These are phyloP conservation scores for Aspergillus glaucus DNA, from an alignment of 2,329 filamentous ascomycete genomes.

Conservation along the genomic window DNA sequence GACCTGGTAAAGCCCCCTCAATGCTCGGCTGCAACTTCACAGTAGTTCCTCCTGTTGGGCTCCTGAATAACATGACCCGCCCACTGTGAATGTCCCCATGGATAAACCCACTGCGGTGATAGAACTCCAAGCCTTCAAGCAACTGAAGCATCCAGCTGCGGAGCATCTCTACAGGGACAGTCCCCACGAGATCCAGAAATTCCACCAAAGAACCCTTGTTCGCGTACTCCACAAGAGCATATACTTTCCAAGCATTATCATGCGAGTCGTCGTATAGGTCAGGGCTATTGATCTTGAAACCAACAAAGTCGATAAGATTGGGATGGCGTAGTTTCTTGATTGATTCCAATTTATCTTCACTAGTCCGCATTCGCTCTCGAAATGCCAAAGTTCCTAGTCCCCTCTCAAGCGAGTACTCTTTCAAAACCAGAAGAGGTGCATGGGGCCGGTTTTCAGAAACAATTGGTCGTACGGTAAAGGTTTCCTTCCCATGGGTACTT, in stretches of 20 bases:
- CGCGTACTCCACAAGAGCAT: constrained; percentile 67
- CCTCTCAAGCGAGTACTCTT: constrained; percentile 57
- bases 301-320: constrained; percentile 71
- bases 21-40: constrained; percentile 51
- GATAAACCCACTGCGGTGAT: constrained; percentile 76
- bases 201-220: constrained; percentile 79
- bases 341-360: constrained; percentile 70
- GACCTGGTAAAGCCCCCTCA: constrained; percentile 44
- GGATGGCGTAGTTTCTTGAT: constrained; percentile 69
- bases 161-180: constrained; percentile 66
- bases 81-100: constrained; percentile 76
- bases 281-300: constrained; percentile 67
- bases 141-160: constrained; percentile 89
- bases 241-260: constrained; percentile 60
- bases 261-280: constrained; percentile 32
- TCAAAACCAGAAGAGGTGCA: constrained; percentile 63
- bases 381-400: constrained; percentile 57
- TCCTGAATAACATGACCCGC: constrained; percentile 72
- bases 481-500: constrained; percentile 58
- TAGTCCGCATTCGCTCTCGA: constrained; percentile 67
- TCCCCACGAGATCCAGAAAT: constrained; percentile 70
- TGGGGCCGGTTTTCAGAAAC: constrained; percentile 50
- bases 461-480: constrained; percentile 64
- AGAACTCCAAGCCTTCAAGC: constrained; percentile 78
- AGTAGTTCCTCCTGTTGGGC: constrained; percentile 59